A percentile compares a stretch with the other conserved stretches of the same genome.
phyloP scores from a whole-genome alignment of 2,329 filamentous ascomycete genomes.

The Hymenoscyphus fraxineus region DNA sequence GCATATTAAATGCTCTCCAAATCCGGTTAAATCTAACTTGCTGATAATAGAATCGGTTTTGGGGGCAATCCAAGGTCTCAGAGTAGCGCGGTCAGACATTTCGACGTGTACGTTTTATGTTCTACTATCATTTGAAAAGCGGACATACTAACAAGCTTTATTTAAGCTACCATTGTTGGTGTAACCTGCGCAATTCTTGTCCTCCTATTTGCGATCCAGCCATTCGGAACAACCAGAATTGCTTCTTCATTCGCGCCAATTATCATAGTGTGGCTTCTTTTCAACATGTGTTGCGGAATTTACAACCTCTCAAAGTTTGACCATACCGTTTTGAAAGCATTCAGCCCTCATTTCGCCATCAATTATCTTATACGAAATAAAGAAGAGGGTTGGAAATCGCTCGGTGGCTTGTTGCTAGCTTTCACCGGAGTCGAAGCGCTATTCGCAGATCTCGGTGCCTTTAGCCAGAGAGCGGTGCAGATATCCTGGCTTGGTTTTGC shows the following conservation, averaged over 20 bases:
- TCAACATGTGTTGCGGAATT: slow-evolving; percentile 61
- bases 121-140: no score
- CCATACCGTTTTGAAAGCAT: slow-evolving; percentile 51
- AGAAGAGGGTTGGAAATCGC: slow-evolving; percentile 57
- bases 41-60: slow-evolving; percentile 52
- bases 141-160: slow-evolving; percentile 30
- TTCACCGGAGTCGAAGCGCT: slow-evolving; percentile 79
- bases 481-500: slow-evolving; percentile 67
- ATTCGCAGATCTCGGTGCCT: slow-evolving; percentile 75
- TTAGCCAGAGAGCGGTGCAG: slow-evolving; percentile 66
- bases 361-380: slow-evolving; percentile 57
- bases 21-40: no score
- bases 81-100: slow-evolving; percentile 56
- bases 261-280: slow-evolving; percentile 62
- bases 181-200: slow-evolving; percentile 62
- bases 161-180: slow-evolving; percentile 55
- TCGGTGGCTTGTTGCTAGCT: slow-evolving; percentile 68
- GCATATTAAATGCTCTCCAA: no score
- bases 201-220: slow-evolving; percentile 60
- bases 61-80: slow-evolving; percentile 62
- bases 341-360: slow-evolving; percentile 57
- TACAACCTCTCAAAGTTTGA: slow-evolving; percentile 56
- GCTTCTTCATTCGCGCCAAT: slow-evolving; percentile 62
- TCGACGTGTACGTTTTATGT: slow-evolving; percentile 35
- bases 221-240: slow-evolving; percentile 59